Conservation (phyloP, 2,329 filamentous ascomycete genomes). For the Metarhizium sp. region DNA sequence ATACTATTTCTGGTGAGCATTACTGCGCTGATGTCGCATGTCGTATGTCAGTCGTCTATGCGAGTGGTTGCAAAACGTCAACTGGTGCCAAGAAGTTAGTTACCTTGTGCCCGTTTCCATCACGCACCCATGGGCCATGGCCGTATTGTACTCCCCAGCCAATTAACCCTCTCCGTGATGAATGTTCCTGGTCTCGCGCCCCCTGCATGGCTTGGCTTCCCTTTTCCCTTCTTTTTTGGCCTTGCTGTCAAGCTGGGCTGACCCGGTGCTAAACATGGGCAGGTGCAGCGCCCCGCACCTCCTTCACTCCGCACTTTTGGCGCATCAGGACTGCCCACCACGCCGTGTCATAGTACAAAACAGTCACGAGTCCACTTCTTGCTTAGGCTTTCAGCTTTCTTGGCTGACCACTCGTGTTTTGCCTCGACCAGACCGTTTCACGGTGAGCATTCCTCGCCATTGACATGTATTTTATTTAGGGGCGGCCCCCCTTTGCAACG, state of each 20-base stretch:
- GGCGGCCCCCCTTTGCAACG: neutral
- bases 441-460: neutral
- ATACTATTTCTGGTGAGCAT: too few species aligned
- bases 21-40: too few species aligned
- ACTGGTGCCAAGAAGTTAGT: too few species aligned
- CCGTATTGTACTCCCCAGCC: too few species aligned
- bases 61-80: too few species aligned
- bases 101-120: too few species aligned
- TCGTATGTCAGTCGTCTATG: too few species aligned
- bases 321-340: neutral
- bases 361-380: neutral
- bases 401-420: neutral
- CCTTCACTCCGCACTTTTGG: neutral
- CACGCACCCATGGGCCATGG: too few species aligned
- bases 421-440: neutral
- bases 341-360: neutral
- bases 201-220: neutral
- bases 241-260: too few species aligned
- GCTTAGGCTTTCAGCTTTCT: neutral
- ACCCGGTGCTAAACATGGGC: too few species aligned
- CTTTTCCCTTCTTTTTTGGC: neutral
- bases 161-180: neutral
- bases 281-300: too few species aligned
- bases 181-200: neutral
- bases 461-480: neutral